Base-by-base conservation (phyloP, 2,329 filamentous ascomycete genomes). In the Xylariaceae sp. region DNA sequence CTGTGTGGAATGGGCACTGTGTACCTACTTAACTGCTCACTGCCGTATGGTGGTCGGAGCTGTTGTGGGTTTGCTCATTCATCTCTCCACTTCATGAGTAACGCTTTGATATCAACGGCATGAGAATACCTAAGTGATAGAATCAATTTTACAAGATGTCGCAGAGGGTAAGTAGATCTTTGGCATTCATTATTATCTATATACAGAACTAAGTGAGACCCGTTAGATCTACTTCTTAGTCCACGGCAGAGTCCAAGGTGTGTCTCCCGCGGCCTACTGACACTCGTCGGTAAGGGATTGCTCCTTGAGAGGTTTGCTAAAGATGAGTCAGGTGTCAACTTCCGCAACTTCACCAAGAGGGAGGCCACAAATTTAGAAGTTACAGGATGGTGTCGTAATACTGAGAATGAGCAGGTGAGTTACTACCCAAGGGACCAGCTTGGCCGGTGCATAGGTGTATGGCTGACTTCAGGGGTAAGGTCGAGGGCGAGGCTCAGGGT, bases 401-500 rank as follows among this genome's bases (percentile, higher is more conserved):
- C 81, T 0, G 67, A 75, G 1, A 77, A 82, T 60, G 79, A 81
- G 63, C 85, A 84, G 74, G 84, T 80, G 50, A 18, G 53, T n/a
- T n/a, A 13, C 45, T 30, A 18, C 17, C 17, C 8, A 17, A 23
- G 8, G 4, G 10, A 13, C 1, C 17, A 4, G 8, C 37, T 45
- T n/a, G 2, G 42, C n/a, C 11, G 23, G 49, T 13, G 23, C 10
- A 6, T 11, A 2, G 9, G 13, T 42, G 49, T 1, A 30, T 34
- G 59, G 55, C 66, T 68, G 56, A 62, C 53, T 51, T 55, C 15
- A n/a, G 59, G 18, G 23, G 9, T 55, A 51, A 96, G 90, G 92
- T 97, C 51, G 85, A 90, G 70, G 93, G 93, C 30, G 92, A 97
- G 75, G 92, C 88, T 4, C 93, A 97, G 72, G 92, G 91, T 35